A percentile compares a stretch with the other conserved stretches of the same genome.
These are phyloP conservation scores for Russula sp. DNA, from an alignment of 768 basidiomycete genomes.

Conservation along the genomic window DNA sequence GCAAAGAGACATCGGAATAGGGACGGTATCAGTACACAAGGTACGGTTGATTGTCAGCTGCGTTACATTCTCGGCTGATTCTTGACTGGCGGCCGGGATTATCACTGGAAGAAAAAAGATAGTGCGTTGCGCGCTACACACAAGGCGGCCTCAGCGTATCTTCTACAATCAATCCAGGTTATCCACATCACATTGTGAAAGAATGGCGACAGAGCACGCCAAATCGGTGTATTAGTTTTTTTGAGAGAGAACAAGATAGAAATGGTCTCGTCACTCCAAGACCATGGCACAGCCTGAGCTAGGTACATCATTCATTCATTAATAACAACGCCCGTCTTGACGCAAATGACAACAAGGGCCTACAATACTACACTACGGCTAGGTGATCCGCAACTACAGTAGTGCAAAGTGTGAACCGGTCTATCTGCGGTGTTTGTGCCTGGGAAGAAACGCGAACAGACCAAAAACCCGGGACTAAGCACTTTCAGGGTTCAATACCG, in stretches of 20 bases:
- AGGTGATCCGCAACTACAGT: background rate
- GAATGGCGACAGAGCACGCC: background rate
- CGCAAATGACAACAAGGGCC: background rate
- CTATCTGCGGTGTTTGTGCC: background rate
- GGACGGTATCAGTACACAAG: background rate
- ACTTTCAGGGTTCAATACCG: background rate
- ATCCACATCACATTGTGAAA: too few species aligned
- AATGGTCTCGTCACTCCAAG: too few species aligned
- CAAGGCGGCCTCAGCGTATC: too few species aligned
- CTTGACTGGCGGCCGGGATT: background rate
- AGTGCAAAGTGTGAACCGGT: background rate
- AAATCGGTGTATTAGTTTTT: background rate
- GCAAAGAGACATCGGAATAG: background rate
- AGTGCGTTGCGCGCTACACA: too few species aligned
- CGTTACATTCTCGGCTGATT: background rate
- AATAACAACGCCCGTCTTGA: too few species aligned
- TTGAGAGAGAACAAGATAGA: too few species aligned
- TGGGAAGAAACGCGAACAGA: background rate
- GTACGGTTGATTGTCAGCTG: background rate
- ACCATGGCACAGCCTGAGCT: too few species aligned
- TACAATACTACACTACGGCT: background rate
- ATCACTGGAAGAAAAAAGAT: background rate
- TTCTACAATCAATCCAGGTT: background rate
- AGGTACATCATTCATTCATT: background rate
- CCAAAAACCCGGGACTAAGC: background rate